Percentiles rank a stretch among this genome's conserved stretches.
Evolutionary conservation across 1,284 basidiomycete species (phyloP).

Genomic region (Naganishia albida): DNA sequence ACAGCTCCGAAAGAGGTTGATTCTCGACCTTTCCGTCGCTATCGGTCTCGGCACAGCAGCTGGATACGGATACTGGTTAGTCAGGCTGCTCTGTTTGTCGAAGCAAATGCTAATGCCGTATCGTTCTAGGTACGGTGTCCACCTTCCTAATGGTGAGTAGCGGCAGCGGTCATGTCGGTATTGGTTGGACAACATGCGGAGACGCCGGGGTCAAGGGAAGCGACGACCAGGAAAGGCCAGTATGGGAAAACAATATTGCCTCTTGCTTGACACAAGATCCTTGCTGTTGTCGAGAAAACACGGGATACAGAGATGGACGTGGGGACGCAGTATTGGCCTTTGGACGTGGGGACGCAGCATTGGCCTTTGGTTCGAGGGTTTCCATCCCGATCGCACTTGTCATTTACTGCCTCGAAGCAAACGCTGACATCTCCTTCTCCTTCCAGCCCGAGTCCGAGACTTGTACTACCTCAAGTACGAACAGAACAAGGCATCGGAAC

Average conservation of each 20-base stretch:
- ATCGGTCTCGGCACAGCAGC: conserved; percentile 70
- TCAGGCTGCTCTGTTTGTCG: conserved; percentile 39
- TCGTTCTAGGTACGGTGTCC: conserved; percentile 69
- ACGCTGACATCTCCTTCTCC: conserved; percentile 16
- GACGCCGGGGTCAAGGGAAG: too few relatives aligned
- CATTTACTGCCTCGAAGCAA: conserved; percentile 10
- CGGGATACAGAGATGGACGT: too few relatives aligned
- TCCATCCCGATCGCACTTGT: background rate
- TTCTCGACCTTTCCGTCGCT: conserved; percentile 71
- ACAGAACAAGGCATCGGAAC: conserved; percentile 54
- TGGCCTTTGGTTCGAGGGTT: too few relatives aligned
- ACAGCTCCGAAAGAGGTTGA: conserved; percentile 76
- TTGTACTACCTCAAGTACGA: conserved; percentile 80
- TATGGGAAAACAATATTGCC: background rate
- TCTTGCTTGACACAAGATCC: background rate
- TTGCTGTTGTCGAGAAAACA: too few relatives aligned
- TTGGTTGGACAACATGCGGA: too few relatives aligned
- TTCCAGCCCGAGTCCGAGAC: conserved; percentile 72
- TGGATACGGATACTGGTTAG: conserved; percentile 78
- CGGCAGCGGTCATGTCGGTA: too few relatives aligned
- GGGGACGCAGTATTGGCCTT: too few relatives aligned
- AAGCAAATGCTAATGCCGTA: background rate
- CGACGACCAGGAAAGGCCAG: too few relatives aligned
- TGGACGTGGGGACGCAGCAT: too few relatives aligned
- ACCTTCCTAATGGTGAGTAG: conserved; percentile 68